Evolutionary conservation across 768 basidiomycete species (phyloP), one percentile per base, ranked within the genome.

Genomic region (Naganishia antarctica): DNA sequence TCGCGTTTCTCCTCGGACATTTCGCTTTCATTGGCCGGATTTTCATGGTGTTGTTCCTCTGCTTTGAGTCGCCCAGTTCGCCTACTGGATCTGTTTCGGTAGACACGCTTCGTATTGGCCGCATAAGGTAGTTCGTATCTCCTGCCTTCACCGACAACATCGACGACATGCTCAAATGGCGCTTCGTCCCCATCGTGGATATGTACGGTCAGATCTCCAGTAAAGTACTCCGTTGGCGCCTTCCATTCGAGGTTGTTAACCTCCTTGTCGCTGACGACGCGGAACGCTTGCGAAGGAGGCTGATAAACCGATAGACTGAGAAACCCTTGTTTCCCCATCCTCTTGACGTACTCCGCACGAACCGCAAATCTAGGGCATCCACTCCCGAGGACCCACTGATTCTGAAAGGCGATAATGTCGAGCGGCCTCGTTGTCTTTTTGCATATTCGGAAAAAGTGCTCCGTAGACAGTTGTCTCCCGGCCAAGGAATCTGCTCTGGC

Each of bases 131-230:
- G 90, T 73, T 97, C 92, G 32, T 64, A 74, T 90, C 96, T n/a
- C 87, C 87, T 75, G 97, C 97, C 80, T 88, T 90, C 0, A 85
- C 78, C 26, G 83, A 84, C 43, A 87, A 98, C 90, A 74, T 96
- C 91, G 44, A 99, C 82, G 25, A 99, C 91, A 74, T 99, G 96
- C 75, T 99, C 96, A 74, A 97, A 98, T 0, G 96, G 94, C 40
- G 96, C 98, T 3, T 94, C 96, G 74, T 99, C 96, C 0, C 94
- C 96, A 81, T 99, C 96, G 73, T 98, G 94, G 58, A 98, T 96
- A 31, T 96, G 90, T 64, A 99, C 88, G 28, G 96, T 98, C 88
- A 99, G 91, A 82, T 92, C 90, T 18, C 96, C 96, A 80, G 97
- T 93, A 70, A 99, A 99, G 70, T 90, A 85, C 7, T 84, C 80